Conservation (phyloP, 352 stramenopile species). For the Phytopythium mirpurense region DNA sequence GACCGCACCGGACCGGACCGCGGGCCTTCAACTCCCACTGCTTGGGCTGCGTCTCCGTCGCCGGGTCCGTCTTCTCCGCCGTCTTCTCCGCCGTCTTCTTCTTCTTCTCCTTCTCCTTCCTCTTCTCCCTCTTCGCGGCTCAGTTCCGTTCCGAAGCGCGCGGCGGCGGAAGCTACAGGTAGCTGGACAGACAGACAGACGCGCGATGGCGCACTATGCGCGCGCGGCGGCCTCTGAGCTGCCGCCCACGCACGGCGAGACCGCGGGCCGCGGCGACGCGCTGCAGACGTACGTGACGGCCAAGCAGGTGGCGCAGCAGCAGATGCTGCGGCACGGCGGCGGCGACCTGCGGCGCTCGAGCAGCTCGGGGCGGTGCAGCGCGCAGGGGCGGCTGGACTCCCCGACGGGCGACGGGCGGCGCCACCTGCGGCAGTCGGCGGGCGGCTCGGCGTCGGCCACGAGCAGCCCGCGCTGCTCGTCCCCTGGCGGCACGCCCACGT, state of each 20-base stretch:
- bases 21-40: constrained; percentile 3
- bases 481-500: constrained; percentile 13
- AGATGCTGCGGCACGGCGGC: constrained; percentile 22
- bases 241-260: constrained; percentile 2
- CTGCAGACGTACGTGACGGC: constrained; percentile 58
- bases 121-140: background rate
- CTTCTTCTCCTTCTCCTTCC: background rate
- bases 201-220: background rate
- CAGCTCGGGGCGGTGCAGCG: constrained; percentile 25
- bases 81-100: background rate
- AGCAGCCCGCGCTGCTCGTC: constrained; percentile 49
- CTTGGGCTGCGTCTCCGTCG: background rate
- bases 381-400: constrained; percentile 6
- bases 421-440: constrained; percentile 13
- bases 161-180: too few species aligned
- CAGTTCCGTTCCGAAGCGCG: background rate
- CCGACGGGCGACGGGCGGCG: constrained; percentile 1
- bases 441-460: constrained; percentile 28
- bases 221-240: constrained; percentile 1
- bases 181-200: too few species aligned
- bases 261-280: constrained; percentile 9
- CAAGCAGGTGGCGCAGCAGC: constrained; percentile 62
- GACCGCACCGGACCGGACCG: background rate
- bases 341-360: constrained; percentile 33
- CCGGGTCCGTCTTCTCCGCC: constrained; percentile 9